Evolutionary conservation across 2,329 filamentous ascomycete genomes (phyloP), one percentile per base, ranked within the genome.

Genomic region (Fusarium proliferatum): DNA sequence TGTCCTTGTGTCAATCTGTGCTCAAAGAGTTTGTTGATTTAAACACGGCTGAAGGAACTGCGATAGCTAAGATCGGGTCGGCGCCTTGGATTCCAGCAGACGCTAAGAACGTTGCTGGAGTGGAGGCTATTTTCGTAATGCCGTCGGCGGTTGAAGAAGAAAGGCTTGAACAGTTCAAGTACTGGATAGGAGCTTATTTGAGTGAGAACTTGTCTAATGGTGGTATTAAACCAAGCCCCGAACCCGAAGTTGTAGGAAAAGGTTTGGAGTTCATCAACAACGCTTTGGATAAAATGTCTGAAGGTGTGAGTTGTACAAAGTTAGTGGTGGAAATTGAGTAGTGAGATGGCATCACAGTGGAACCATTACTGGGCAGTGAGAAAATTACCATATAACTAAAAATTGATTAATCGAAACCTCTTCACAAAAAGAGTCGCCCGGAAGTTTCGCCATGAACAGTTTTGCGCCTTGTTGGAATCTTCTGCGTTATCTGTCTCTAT

Each of bases 221-320:
- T 3, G 56, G 41, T 0, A 80, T 86, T 15, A 80, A 48, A 30
- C 83, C 84, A 9, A 85, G 84, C 61, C 84, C 84, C 5, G 78
- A 82, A 65, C 80, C 78, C 1, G 81, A 8, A 4, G 74, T 85
- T 1, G 75, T 84, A 4, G 84, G 82, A 3, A 82, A 73, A 38
- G 83, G 84, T 0, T 48, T 86, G 57, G 77, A 64, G 10, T 75
- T 75, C 45, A 77, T 86, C 4, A 84, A 85, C 76, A 61, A 41
- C 61, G 84, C 80, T n/a, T 56, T 85, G 65, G 80, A 85, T 30
- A 63, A 45, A 21, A 56, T 86, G 19, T 64, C 68, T 2, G 61
- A 36, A n/a, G 84, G 85, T 0, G 83, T 86, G 17, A 86, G 84
- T 49, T 85, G 84, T 67, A 79, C 74, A 0, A 86, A 86, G 76